These are phyloP conservation scores for Evansstolkia leycettana DNA, from an alignment of 495 filamentous ascomycete genomes.

Conservation along the genomic window DNA sequence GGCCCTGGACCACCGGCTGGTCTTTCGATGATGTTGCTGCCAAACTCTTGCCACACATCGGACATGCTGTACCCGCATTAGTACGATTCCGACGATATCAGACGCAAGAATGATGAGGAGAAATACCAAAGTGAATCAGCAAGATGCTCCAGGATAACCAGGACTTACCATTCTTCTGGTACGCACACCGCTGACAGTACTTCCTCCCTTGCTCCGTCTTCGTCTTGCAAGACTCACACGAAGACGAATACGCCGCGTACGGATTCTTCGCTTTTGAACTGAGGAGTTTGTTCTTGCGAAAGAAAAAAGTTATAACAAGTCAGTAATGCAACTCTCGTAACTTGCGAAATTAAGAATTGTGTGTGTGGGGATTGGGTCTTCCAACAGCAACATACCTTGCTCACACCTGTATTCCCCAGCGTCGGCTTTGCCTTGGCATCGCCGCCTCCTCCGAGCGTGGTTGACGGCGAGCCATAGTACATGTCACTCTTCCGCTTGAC, in stretches of 20 bases:
- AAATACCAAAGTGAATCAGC: constrained; percentile 5
- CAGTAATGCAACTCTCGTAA: neutral
- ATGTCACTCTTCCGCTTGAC: constrained; percentile 63
- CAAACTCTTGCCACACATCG: constrained; percentile 52
- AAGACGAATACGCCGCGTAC: constrained; percentile 53
- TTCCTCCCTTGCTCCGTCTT: constrained; percentile 51
- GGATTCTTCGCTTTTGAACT: constrained; percentile 58
- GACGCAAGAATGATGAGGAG: too few relatives aligned
- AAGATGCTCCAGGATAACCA: neutral
- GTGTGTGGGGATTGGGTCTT: neutral
- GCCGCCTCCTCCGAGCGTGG: constrained; percentile 43
- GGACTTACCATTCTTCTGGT: constrained; percentile 46
- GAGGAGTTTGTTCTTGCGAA: constrained; percentile 52
- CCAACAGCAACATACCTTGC: constrained; percentile 17
- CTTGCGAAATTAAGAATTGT: neutral
- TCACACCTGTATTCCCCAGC: constrained; percentile 26
- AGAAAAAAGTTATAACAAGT: constrained; percentile 1
- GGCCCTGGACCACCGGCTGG: constrained; percentile 45
- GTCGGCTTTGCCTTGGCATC: constrained; percentile 37
- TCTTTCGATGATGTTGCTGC: constrained; percentile 33
- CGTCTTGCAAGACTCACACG: constrained; percentile 49
- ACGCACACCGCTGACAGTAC: constrained; percentile 55
- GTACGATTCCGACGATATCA: too few relatives aligned
- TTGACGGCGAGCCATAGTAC: constrained; percentile 55
- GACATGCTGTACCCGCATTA: too few relatives aligned